Base-by-base conservation (phyloP, 345 rosid genomes). In the Populus pruinosa region DNA sequence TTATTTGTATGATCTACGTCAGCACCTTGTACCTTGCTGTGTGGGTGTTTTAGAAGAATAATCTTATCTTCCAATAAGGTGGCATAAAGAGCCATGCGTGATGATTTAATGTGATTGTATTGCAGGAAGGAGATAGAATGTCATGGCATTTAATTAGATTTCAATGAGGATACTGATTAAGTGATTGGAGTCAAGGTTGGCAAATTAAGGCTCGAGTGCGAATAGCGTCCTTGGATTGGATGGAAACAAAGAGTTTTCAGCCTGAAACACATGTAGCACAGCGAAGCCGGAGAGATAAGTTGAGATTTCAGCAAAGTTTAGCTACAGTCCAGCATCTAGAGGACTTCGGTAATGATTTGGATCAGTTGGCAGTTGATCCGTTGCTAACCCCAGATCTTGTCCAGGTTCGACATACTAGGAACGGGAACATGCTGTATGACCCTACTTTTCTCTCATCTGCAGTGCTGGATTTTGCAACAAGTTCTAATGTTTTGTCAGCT, bases 211-310 rank as follows among this genome's bases (percentile, higher is more conserved):
- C 50, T 44, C 0, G 59, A 20, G 76, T 50, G 14, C 50, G 59
- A 20, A 56, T 50, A 25, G 61, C 44, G 61, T n/a, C 49, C 1
- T 70, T 23, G 43, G 33, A 38, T 49, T 78, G 53, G 33, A 87
- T 86, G 90, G 88, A 85, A 41, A 77, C 64, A 75, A 76, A 74
- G 61, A 67, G 69, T 73, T 81, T 81, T 27, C 79, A 78, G 77
- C 38, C 83, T 6, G 87, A 88, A 33, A 78, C 85, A 14, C 92
- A 86, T 64, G 86, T 86, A 20, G 92, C 88, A 29, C 91, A 83
- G 77, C 84, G 82, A 82, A 87, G 90, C 85, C 80, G 89, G 56
- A 88, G 90, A 39, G 91, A 87, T 70, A 87, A 86, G 82, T 33
- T 87, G 43, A 83, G 89, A 71, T 56, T 80, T 77, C 83, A 81